phyloP scores from a whole-genome alignment of 768 basidiomycete genomes.

The Trametes meyenii region DNA sequence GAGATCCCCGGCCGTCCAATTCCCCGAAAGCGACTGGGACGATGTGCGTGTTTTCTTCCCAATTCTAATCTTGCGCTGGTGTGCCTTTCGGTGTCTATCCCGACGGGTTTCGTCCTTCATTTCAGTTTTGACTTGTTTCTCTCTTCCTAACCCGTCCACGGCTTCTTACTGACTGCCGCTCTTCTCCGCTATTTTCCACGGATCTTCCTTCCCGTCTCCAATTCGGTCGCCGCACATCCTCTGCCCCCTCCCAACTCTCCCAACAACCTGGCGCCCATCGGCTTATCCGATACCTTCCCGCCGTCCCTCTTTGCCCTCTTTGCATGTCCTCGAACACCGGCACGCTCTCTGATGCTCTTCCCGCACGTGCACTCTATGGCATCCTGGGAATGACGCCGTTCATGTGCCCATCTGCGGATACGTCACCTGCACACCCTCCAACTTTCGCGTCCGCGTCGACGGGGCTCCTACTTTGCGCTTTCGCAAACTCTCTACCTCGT shows the following conservation, averaged over 20 bases:
- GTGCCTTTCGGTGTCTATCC: slow-evolving; percentile 16
- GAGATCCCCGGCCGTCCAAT: slow-evolving; percentile 62
- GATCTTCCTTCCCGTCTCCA: slow-evolving; percentile 13
- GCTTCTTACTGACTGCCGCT: slow-evolving; percentile 18
- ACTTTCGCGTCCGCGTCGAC: slow-evolving; percentile 7
- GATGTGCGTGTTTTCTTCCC: slow-evolving; percentile 50
- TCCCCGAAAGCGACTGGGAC: slow-evolving; percentile 70
- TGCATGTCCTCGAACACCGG: slow-evolving; percentile 7
- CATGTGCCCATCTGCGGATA: slow-evolving; percentile 19
- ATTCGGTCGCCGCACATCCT: slow-evolving; percentile 25
- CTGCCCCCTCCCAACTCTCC: slow-evolving; percentile 7
- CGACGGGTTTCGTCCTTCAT: background rate
- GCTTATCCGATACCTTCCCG: slow-evolving; percentile 16
- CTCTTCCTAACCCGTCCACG: slow-evolving; percentile 1
- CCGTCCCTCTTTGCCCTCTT: slow-evolving; percentile 3
- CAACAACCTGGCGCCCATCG: slow-evolving; percentile 35
- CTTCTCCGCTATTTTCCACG: slow-evolving; percentile 21
- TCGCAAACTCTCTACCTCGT: slow-evolving; percentile 8
- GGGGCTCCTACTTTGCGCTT: background rate
- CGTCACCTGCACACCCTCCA: slow-evolving; percentile 22
- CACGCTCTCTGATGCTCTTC: background rate
- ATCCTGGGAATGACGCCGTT: slow-evolving; percentile 21
- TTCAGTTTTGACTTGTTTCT: slow-evolving; percentile 21
- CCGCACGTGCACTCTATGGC: slow-evolving; percentile 12
- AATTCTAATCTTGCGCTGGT: slow-evolving; percentile 8